A percentile compares a stretch with the other conserved stretches of the same genome.
These are phyloP conservation scores for Erythrophleum fordii DNA, from an alignment of 306 rosid genomes.

Conservation along the genomic window DNA sequence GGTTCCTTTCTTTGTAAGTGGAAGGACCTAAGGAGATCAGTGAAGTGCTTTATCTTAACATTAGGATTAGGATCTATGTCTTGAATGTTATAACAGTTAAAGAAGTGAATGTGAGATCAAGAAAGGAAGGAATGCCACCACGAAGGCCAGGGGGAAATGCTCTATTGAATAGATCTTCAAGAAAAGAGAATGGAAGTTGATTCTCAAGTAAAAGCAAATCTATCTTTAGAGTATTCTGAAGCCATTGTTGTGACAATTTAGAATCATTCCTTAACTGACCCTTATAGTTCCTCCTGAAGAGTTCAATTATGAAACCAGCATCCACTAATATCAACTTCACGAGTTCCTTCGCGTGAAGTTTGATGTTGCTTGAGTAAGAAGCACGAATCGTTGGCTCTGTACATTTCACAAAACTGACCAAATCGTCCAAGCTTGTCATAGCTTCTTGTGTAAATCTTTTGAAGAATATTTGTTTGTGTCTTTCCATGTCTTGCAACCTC, in stretches of 20 bases:
- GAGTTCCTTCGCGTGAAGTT: not conserved
- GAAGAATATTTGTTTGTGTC: not conserved
- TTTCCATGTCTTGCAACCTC: not conserved
- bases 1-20: not conserved
- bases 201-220: slow-evolving; percentile 18
- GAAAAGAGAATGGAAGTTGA: not conserved
- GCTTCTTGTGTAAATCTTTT: not conserved
- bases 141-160: not conserved
- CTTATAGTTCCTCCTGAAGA: not conserved
- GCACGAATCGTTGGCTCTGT: not conserved
- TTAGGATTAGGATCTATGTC: not conserved
- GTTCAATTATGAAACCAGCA: not conserved
- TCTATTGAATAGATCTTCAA: not conserved
- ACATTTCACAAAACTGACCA: not conserved
- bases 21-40: not conserved
- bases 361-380: not conserved
- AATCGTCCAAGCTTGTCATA: not conserved
- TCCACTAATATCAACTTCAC: not conserved
- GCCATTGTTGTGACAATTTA: not conserved
- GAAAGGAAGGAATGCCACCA: not conserved
- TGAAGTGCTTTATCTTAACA: not conserved
- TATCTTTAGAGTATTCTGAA: rapidly evolving
- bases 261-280: not conserved
- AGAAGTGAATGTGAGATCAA: not conserved
- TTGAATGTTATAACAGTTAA: not conserved